Evolutionary conservation across 2,329 filamentous ascomycete species (phyloP).

Genomic region (Monilinia polystroma): DNA sequence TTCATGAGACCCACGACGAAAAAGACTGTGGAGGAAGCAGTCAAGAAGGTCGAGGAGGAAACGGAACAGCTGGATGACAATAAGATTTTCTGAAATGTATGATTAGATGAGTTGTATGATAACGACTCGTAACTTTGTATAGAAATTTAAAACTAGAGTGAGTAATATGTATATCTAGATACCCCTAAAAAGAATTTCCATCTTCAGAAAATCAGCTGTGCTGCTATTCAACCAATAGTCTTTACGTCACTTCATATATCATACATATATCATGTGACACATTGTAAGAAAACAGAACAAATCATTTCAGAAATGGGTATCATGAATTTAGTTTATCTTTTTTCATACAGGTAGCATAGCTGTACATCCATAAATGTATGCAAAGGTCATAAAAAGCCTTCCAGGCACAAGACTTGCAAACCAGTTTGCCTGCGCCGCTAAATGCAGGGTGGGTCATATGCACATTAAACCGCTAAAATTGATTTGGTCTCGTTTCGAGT

Average conservation of each 20-base stretch:
- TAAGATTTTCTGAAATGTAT: conserved; percentile 17
- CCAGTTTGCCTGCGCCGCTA: conserved; percentile 10
- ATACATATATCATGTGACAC: background rate
- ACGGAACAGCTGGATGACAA: conserved; percentile 11
- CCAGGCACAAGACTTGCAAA: conserved; percentile 9
- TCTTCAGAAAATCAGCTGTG: background rate
- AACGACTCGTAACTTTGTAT: conserved; percentile 3
- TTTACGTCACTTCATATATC: background rate
- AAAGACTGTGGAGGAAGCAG: conserved; percentile 13
- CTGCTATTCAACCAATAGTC: background rate
- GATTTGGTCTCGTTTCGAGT: background rate
- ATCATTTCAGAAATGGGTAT: conserved; percentile 20
- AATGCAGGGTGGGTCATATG: conserved; percentile 16
- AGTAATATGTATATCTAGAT: conserved; percentile 1
- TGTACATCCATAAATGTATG: conserved; percentile 17
- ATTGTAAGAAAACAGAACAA: background rate
- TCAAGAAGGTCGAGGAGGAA: conserved; percentile 16
- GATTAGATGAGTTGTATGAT: conserved; percentile 6
- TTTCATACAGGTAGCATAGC: conserved; percentile 16
- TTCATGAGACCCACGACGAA: conserved; percentile 51
- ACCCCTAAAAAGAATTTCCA: background rate
- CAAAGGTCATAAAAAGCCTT: conserved; percentile 3
- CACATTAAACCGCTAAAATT: conserved; percentile 22
- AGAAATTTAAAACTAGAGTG: background rate
- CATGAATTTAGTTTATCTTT: conserved; percentile 23